Base-by-base conservation (phyloP, 1,284 basidiomycete species). In the Omphalotus olearius region DNA sequence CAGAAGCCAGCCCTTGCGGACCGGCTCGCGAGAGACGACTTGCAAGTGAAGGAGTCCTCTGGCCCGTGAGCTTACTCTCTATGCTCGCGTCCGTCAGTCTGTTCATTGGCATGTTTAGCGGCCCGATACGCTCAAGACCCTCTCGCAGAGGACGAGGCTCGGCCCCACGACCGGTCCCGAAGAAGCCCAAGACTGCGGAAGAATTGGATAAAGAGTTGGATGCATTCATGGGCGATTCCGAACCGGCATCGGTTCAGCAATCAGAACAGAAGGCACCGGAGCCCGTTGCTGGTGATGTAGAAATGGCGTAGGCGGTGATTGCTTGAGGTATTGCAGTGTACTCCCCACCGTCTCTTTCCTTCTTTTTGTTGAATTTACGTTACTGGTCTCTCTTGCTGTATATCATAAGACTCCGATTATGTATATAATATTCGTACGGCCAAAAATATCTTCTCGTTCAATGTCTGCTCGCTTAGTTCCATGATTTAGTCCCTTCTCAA, bases 171-270 rank as follows among this genome's bases (percentile, higher is more conserved):
- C 62, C 60, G 28, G 58, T 65, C 11, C 69, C 69, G 4, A 81
- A 79, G 63, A 80, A 79, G 64, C 73, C 73, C 28, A 79, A 89
- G 64, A 92, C 88, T 6, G 85, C 82, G 4, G 88, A 84, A 50
- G 92, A 97, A 59, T 71, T 98, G 51, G 95, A 98, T 68, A 85
- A 82, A 64, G 93, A 98, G 70, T 69, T 98, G 56, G 94, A 97
- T 60, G 83, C 86, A 1, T 97, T 95, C 68, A 93, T 96, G 91
- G 81, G 78, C 17, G 82, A 83, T 55, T 76, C 80, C n/a, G 69
- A 72, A 46, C 58, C 16, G 26, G 16, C 18, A 18, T 17, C 3
- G 28, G 11, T n/a, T 23, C 46, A 40, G 46, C 37, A 26, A 18
- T 25, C 26, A 43, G n/a, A 36, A 7, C 11, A 23, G 18, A n/a